Evolutionary conservation across 2,329 filamentous ascomycete species (phyloP).

Genomic region (Emergomyces pasteurianus): DNA sequence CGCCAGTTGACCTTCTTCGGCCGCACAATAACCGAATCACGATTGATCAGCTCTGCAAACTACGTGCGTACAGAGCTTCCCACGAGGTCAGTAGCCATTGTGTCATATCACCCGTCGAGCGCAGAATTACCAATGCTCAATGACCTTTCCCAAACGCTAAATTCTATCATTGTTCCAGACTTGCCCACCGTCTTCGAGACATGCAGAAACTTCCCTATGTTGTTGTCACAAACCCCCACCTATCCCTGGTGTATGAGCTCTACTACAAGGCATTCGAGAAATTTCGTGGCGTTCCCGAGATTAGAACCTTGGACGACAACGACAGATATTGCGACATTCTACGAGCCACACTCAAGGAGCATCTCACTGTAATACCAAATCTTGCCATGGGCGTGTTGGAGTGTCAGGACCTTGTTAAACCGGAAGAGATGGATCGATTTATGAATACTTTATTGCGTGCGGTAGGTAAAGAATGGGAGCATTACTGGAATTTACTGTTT

Average conservation of each 20-base stretch:
- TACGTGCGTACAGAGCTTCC: slow-evolving; percentile 94
- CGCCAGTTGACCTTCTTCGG: slow-evolving; percentile 97
- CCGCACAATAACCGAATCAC: slow-evolving; percentile 76
- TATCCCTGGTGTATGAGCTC: slow-evolving; percentile 88
- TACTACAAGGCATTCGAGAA: slow-evolving; percentile 96
- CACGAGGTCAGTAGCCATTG: slow-evolving; percentile 47
- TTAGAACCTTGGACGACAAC: slow-evolving; percentile 80
- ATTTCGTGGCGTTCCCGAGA: slow-evolving; percentile 71
- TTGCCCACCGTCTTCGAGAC: slow-evolving; percentile 88
- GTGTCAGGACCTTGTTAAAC: slow-evolving; percentile 68
- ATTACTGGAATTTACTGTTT: background rate
- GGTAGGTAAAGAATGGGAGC: slow-evolving; percentile 38
- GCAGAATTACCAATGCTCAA: background rate
- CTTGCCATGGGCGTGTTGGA: slow-evolving; percentile 90
- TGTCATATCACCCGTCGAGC: background rate
- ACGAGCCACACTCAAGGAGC: slow-evolving; percentile 66
- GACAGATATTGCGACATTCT: slow-evolving; percentile 74
- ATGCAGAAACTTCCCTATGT: slow-evolving; percentile 95
- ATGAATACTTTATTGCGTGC: slow-evolving; percentile 91
- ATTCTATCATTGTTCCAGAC: slow-evolving; percentile 35
- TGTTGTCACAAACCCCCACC: slow-evolving; percentile 88
- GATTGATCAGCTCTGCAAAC: slow-evolving; percentile 88
- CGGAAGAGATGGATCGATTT: slow-evolving; percentile 75
- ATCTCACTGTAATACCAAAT: slow-evolving; percentile 86
- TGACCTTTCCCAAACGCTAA: background rate